A percentile compares a stretch with the other conserved stretches of the same genome.
Evolutionary conservation across 129 eudicot species (phyloP).

Genomic region (Dittrichia graveolens): DNA sequence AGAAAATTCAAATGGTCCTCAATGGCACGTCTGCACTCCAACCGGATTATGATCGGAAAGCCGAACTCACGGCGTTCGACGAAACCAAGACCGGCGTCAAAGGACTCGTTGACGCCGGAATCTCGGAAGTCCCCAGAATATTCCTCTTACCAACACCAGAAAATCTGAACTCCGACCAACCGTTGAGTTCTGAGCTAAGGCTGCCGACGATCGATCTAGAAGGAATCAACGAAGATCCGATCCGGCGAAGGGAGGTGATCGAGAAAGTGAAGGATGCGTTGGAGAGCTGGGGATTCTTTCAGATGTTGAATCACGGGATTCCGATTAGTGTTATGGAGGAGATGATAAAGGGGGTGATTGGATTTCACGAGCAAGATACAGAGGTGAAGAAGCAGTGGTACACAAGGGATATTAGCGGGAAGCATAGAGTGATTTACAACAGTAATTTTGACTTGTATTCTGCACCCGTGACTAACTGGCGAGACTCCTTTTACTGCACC

Average conservation of each 20-base stretch:
- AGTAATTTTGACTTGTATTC: slow-evolving; percentile 46
- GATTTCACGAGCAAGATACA: slow-evolving; percentile 44
- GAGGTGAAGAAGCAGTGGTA: slow-evolving; percentile 48
- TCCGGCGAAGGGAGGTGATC: slow-evolving; percentile 25
- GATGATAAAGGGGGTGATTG: slow-evolving; percentile 32
- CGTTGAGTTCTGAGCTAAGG: background rate
- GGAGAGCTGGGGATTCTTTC: slow-evolving; percentile 51
- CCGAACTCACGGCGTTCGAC: slow-evolving; percentile 48
- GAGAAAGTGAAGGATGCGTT: slow-evolving; percentile 38
- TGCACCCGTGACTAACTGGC: slow-evolving; percentile 54
- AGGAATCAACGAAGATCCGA: slow-evolving; percentile 26
- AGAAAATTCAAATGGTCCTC: slow-evolving; percentile 11
- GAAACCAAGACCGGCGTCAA: slow-evolving; percentile 60
- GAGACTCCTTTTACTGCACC: slow-evolving; percentile 40
- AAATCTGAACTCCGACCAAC: slow-evolving; percentile 13
- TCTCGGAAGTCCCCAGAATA: slow-evolving; percentile 41
- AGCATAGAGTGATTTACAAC: slow-evolving; percentile 27
- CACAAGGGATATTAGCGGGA: slow-evolving; percentile 22
- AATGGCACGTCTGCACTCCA: background rate
- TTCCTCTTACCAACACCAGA: slow-evolving; percentile 31
- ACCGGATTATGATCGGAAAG: slow-evolving; percentile 32
- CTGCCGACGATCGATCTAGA: slow-evolving; percentile 44
- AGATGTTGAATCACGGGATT: slow-evolving; percentile 55
- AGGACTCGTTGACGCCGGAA: slow-evolving; percentile 62
- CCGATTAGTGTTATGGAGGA: slow-evolving; percentile 39